phyloP scores from a whole-genome alignment of 148 eudicot genomes.

The Cornus controversa region DNA sequence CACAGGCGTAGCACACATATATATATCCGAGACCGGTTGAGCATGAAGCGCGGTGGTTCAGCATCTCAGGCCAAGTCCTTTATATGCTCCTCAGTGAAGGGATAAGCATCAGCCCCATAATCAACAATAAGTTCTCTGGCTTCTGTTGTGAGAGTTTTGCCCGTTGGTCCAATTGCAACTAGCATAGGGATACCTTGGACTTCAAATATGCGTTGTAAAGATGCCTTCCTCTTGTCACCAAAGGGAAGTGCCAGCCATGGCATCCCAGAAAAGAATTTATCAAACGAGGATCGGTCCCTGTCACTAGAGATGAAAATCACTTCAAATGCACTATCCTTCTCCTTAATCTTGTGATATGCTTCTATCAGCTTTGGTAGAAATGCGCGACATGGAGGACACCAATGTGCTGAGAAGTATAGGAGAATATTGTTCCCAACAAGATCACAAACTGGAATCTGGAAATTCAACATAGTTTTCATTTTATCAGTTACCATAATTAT shows the following conservation, averaged over 20 bases:
- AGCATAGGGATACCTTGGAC: conserved; percentile 49
- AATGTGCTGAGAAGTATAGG: conserved; percentile 57
- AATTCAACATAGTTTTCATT: not conserved
- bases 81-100: conserved; percentile 52
- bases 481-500: not conserved
- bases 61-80: conserved; percentile 30
- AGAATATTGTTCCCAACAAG: conserved; percentile 53
- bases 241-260: conserved; percentile 65
- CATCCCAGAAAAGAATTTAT: conserved; percentile 45
- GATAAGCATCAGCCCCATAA: conserved; percentile 56
- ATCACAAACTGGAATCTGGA: conserved; percentile 47
- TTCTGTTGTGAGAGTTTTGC: conserved; percentile 39
- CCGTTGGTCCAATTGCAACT: conserved; percentile 49
- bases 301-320: conserved; percentile 54
- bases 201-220: conserved; percentile 37
- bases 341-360: conserved; percentile 47
- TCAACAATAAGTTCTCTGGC: conserved; percentile 29
- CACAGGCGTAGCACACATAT: conserved; percentile 56
- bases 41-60: conserved; percentile 35
- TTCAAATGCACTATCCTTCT: conserved; percentile 41
- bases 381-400: conserved; percentile 60
- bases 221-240: conserved; percentile 46
- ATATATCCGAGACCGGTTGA: conserved; percentile 32
- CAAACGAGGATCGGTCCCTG: conserved; percentile 38
- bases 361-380: conserved; percentile 51